Conservation (phyloP, 1,139 yeast genomes). For the Casaregolazyma lundiana region DNA sequence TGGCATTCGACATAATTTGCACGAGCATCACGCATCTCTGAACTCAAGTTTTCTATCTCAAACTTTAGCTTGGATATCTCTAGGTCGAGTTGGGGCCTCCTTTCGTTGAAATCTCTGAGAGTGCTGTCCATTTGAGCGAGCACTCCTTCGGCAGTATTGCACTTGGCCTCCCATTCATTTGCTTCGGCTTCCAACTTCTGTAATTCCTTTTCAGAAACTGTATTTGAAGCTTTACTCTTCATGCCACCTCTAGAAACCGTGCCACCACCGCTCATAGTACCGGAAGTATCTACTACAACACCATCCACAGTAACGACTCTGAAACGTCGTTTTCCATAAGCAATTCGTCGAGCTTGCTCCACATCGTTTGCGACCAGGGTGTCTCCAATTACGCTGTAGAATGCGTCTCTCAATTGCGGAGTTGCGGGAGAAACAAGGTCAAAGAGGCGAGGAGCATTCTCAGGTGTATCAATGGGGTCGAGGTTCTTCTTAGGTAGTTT, state of each 20-base stretch:
- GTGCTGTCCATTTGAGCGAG: slow-evolving; percentile 58
- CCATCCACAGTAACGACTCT: slow-evolving; percentile 94
- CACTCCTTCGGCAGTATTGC: slow-evolving; percentile 48
- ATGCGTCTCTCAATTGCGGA: slow-evolving; percentile 72
- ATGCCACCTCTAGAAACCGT: slow-evolving; percentile 57
- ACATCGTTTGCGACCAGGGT: slow-evolving; percentile 81
- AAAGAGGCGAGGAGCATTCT: slow-evolving; percentile 71
- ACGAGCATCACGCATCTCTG: slow-evolving; percentile 40
- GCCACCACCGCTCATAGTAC: slow-evolving; percentile 95
- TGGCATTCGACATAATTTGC: slow-evolving; percentile 34
- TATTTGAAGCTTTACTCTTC: slow-evolving; percentile 37
- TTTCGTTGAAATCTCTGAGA: slow-evolving; percentile 53
- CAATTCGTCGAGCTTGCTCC: slow-evolving; percentile 79
- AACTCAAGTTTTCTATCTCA: slow-evolving; percentile 59
- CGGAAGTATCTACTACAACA: slow-evolving; percentile 87
- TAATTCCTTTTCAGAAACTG: slow-evolving; percentile 51
- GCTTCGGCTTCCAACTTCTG: slow-evolving; percentile 51
- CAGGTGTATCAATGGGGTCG: slow-evolving; percentile 65
- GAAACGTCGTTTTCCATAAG: slow-evolving; percentile 75
- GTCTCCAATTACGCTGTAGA: slow-evolving; percentile 78
- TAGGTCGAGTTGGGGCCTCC: slow-evolving; percentile 66
- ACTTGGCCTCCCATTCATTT: slow-evolving; percentile 51
- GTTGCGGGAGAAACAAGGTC: slow-evolving; percentile 73
- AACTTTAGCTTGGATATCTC: slow-evolving; percentile 55
- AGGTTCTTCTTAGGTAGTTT: slow-evolving; percentile 64